Conservation (phyloP, 2,329 filamentous ascomycete species). For the Fusarium anguioides region DNA sequence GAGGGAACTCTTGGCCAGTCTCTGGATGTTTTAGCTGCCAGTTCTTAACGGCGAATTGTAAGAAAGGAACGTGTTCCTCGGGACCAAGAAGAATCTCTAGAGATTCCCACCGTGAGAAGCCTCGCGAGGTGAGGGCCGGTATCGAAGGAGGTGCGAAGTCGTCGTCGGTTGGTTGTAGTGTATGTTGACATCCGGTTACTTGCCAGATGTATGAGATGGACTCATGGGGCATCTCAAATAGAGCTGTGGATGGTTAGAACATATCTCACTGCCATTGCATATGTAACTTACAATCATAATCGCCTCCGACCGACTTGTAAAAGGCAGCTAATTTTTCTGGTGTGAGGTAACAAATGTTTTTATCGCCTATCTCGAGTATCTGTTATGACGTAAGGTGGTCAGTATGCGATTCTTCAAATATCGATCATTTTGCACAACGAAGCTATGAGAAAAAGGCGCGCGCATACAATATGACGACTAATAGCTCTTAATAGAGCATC, state of each 20-base stretch:
- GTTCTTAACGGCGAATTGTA: conserved; percentile 81
- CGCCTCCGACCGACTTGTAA: conserved; percentile 78
- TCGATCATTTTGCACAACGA: background rate
- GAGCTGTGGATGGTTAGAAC: conserved; percentile 55
- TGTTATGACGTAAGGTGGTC: conserved; percentile 47
- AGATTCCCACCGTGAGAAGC: conserved; percentile 94
- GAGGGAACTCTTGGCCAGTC: conserved; percentile 75
- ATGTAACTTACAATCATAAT: conserved; percentile 71
- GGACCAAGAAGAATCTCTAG: conserved; percentile 90
- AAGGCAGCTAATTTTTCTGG: conserved; percentile 80
- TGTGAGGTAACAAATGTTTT: conserved; percentile 63
- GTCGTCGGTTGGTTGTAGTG: conserved; percentile 78
- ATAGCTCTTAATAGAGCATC: conserved; percentile 76
- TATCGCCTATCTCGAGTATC: conserved; percentile 69
- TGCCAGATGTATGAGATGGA: conserved; percentile 94
- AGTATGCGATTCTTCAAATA: conserved; percentile 20
- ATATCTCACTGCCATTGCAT: background rate
- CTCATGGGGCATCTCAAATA: conserved; percentile 80
- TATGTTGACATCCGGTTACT: conserved; percentile 89
- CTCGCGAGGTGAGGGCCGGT: conserved; percentile 83
- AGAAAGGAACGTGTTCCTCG: conserved; percentile 84
- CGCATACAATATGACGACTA: conserved; percentile 75
- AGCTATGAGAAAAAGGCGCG: background rate
- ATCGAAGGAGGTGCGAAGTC: conserved; percentile 81
- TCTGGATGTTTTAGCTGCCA: conserved; percentile 81